These are phyloP conservation scores for Epipyxis sp. DNA, from an alignment of 108 stramenopile species.

Conservation along the genomic window DNA sequence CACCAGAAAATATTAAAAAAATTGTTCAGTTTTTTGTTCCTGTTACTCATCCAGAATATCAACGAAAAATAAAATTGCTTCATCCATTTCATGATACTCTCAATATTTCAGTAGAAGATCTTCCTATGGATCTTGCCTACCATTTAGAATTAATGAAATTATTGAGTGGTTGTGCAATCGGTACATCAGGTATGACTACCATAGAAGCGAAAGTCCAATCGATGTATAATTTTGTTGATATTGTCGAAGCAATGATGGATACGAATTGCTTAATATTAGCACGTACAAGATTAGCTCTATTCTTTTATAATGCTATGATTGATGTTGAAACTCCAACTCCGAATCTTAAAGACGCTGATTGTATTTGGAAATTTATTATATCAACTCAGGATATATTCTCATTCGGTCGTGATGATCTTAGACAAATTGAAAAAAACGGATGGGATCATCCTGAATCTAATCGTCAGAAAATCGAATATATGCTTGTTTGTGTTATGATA, in stretches of 20 bases:
- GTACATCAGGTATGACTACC: constrained; percentile 36
- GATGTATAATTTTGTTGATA: constrained; percentile 22
- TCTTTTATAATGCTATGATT: constrained; percentile 37
- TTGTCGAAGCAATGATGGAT: constrained; percentile 35
- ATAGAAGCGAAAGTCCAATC: constrained; percentile 47
- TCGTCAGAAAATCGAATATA: constrained; percentile 20
- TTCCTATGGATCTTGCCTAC: constrained; percentile 33
- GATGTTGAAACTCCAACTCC: constrained; percentile 41
- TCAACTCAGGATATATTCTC: constrained; percentile 7
- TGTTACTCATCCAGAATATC: constrained; percentile 13
- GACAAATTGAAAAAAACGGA: constrained; percentile 21
- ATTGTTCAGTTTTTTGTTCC: constrained; percentile 20
- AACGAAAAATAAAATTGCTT: constrained; percentile 7
- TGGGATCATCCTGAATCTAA: not conserved
- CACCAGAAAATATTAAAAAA: constrained; percentile 24
- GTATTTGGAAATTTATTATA: constrained; percentile 25
- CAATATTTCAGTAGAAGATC: not conserved
- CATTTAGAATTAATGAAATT: constrained; percentile 34
- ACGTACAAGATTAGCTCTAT: not conserved
- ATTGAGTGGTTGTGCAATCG: constrained; percentile 40
- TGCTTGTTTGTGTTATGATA: constrained; percentile 23
- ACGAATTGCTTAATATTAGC: constrained; percentile 6
- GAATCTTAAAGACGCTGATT: not conserved
- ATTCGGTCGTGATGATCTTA: constrained; percentile 4
- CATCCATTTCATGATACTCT: not conserved